A percentile compares a stretch with the other conserved stretches of the same genome.
Conservation (phyloP, 2,329 filamentous ascomycete genomes). For the Colletotrichum musae region DNA sequence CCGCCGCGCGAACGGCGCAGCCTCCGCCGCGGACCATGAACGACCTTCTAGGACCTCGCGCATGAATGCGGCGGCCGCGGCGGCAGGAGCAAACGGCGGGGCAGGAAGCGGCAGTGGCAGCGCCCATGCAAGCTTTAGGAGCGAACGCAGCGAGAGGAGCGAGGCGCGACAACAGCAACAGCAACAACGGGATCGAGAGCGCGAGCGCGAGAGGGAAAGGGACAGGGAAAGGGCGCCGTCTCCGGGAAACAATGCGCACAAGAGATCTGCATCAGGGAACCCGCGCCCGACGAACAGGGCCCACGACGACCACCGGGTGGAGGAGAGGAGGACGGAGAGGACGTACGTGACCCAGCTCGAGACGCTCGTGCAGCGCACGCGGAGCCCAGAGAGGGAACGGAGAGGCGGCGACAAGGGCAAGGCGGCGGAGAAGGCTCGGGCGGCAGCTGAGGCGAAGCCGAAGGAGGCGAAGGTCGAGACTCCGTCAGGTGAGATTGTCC, state of each 20-base stretch:
- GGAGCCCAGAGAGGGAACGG: slow-evolving; percentile 70
- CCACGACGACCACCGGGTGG: slow-evolving; percentile 58
- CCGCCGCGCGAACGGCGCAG: slow-evolving; percentile 57
- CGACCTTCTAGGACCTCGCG: slow-evolving; percentile 47
- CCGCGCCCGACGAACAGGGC: slow-evolving; percentile 64
- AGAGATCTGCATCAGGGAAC: slow-evolving; percentile 71
- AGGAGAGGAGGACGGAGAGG: slow-evolving; percentile 71
- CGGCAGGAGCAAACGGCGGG: slow-evolving; percentile 32
- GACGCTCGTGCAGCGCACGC: slow-evolving; percentile 70
- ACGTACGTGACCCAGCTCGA: slow-evolving; percentile 74
- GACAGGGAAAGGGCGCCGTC: slow-evolving; percentile 56
- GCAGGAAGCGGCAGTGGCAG: slow-evolving; percentile 23
- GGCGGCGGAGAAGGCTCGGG: slow-evolving; percentile 56
- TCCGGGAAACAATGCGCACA: slow-evolving; percentile 61
- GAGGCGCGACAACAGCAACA: slow-evolving; percentile 37
- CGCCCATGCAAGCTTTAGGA: slow-evolving; percentile 49
- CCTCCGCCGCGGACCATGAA: slow-evolving; percentile 50
- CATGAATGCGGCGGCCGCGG: slow-evolving; percentile 48
- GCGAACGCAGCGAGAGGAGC: slow-evolving; percentile 45
- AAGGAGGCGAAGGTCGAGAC: slow-evolving; percentile 63
- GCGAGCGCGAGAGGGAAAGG: slow-evolving; percentile 35
- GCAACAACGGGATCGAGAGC: slow-evolving; percentile 28
- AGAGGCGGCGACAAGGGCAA: slow-evolving; percentile 55
- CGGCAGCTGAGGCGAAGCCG: slow-evolving; percentile 58
- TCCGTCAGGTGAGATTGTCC: slow-evolving; percentile 59